A percentile compares a stretch with the other conserved stretches of the same genome.
phyloP scores from a whole-genome alignment of 2,329 filamentous ascomycete species.

The Phaeosphaeria sp. region DNA sequence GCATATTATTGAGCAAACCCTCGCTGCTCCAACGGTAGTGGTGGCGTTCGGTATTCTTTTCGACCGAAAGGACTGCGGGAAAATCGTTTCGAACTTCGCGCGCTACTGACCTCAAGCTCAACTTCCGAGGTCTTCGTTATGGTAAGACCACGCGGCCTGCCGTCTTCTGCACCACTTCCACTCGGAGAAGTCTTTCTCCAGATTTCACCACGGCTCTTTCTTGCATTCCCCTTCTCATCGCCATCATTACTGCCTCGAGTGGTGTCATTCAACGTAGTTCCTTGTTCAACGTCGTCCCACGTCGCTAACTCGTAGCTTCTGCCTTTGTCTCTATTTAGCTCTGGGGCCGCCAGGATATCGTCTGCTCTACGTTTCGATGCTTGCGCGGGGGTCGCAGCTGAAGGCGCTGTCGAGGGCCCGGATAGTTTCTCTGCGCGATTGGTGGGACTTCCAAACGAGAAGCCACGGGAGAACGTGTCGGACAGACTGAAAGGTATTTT shows the following conservation, averaged over 20 bases:
- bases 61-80: neutral
- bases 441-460: conserved; percentile 15
- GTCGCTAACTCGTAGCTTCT: conserved; percentile 31
- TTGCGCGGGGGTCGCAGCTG: conserved; percentile 4
- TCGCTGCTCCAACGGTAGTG: neutral
- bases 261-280: neutral
- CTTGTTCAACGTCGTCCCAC: conserved; percentile 23
- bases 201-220: conserved; percentile 4
- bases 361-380: conserved; percentile 22
- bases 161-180: neutral
- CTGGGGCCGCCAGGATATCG: conserved; percentile 15
- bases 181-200: conserved; percentile 18
- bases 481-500: conserved; percentile 36
- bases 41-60: neutral
- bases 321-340: conserved; percentile 16
- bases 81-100: neutral
- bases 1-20: neutral
- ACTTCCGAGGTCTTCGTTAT: conserved; percentile 28
- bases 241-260: conserved; percentile 6
- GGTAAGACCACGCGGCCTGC: conserved; percentile 20
- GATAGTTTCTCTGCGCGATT: conserved; percentile 3
- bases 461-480: conserved; percentile 16
- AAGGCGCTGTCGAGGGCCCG: neutral
- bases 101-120: conserved; percentile 14
- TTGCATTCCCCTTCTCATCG: neutral